These are phyloP conservation scores for Boletus barrowsii DNA, from an alignment of 768 basidiomycete genomes.

Conservation along the genomic window DNA sequence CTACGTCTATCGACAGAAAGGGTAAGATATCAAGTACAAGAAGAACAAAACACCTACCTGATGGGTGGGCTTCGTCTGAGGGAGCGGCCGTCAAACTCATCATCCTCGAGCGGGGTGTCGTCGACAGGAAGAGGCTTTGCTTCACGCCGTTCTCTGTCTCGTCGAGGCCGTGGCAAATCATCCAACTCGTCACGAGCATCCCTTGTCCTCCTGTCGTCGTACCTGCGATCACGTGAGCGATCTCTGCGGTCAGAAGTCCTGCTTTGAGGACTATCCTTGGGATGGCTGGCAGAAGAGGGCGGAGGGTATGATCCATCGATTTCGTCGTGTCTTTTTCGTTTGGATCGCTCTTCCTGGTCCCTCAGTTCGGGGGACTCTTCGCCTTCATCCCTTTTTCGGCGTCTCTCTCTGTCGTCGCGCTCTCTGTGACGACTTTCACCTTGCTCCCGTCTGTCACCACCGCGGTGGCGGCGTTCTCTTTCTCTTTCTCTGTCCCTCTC, in stretches of 20 bases:
- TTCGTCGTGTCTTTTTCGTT: slow-evolving; percentile 64
- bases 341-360: slow-evolving; percentile 55
- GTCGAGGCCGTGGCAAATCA: slow-evolving; percentile 45
- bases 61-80: slow-evolving; percentile 37
- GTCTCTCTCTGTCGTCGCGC: slow-evolving; percentile 49
- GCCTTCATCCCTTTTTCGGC: slow-evolving; percentile 69
- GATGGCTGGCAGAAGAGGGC: slow-evolving; percentile 27
- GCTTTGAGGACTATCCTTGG: slow-evolving; percentile 50
- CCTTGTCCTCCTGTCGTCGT: slow-evolving; percentile 45
- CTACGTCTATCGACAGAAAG: slow-evolving; percentile 46
- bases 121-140: slow-evolving; percentile 40
- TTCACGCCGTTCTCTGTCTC: slow-evolving; percentile 42
- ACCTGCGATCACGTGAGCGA: slow-evolving; percentile 54
- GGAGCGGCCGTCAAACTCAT: slow-evolving; percentile 36
- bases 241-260: slow-evolving; percentile 43
- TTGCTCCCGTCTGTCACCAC: slow-evolving; percentile 44
- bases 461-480: slow-evolving; percentile 44
- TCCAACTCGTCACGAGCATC: slow-evolving; percentile 62
- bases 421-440: slow-evolving; percentile 55
- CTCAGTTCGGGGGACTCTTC: slow-evolving; percentile 44
- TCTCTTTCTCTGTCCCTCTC: slow-evolving; percentile 31
- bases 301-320: slow-evolving; percentile 42
- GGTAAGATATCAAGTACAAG: slow-evolving; percentile 6
- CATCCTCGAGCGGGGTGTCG: slow-evolving; percentile 36
- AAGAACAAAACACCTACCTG: slow-evolving; percentile 35